Evolutionary conservation across 2,329 filamentous ascomycete species (phyloP), one percentile per base, ranked within the genome.

Genomic region (Colletotrichum sp.): DNA sequence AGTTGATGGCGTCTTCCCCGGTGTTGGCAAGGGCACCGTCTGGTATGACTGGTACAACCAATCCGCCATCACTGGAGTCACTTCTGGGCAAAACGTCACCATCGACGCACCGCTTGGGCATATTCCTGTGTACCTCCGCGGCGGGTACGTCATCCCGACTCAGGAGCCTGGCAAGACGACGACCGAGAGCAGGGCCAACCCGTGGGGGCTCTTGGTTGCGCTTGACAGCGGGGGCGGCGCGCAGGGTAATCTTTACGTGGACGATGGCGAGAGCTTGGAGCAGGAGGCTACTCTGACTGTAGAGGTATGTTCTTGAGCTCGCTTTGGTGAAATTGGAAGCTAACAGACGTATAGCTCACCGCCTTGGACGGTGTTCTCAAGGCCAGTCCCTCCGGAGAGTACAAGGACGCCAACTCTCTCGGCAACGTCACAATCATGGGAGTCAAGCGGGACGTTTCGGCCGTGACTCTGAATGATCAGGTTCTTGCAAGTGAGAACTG

Each of bases 41-140:
- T 96, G 94, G 92, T 96, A 95, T 79, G 94, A 96, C 82, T 96
- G 94, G 93, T 95, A 95, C 83, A 93, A 89, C n/a, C 90, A 92
- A 66, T 88, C 87, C 1, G 87, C 87, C 0, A 86, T 95, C 12
- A 77, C 78, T 2, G 81, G 79, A 6, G 82, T 85, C 8, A 61
- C 75, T 76, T 89, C 85, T n/a, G 85, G 85, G 21, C 86, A 77
- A 26, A 73, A 76, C 10, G 70, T 77, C n/a, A 78, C 73, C 5
- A 65, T 79, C 18, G 55, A 66, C 6, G 79, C 79, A 2, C 78
- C 79, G 5, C 60, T 80, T 12, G 79, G 76, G 9, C 74, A 96
- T 79, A 95, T 96, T 52, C 94, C 94, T 0, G 89, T 96, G 3
- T 94, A 90, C 79, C 82, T 96, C 21, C 90, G 94, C 15, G 94